phyloP scores from a whole-genome alignment of 176 grass and related monocot species.

The Carex myosuroides region DNA sequence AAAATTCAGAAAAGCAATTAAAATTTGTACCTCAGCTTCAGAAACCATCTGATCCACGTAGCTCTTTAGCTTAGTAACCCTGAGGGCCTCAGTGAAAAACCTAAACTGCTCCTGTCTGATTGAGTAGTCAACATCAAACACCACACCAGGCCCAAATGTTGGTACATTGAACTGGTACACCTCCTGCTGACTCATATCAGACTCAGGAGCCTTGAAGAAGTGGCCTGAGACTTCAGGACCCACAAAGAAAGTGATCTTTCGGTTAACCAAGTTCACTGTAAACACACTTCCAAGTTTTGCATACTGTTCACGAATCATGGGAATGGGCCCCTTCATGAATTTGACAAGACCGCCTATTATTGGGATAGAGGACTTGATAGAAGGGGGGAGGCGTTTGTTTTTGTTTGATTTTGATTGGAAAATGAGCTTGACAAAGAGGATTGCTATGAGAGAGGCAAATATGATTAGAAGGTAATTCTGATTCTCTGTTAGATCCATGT shows the following conservation, averaged over 20 bases:
- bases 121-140: conserved; percentile 73
- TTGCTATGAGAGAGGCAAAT: conserved; percentile 40
- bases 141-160: conserved; percentile 75
- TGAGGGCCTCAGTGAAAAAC: conserved; percentile 82
- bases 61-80: conserved; percentile 58
- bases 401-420: conserved; percentile 9
- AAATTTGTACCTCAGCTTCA: conserved; percentile 58
- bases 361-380: conserved; percentile 40
- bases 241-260: conserved; percentile 75
- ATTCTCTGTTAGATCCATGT: conserved; percentile 60
- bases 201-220: conserved; percentile 82
- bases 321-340: conserved; percentile 74
- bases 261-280: conserved; percentile 51
- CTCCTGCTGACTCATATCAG: conserved; percentile 91
- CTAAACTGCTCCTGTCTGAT: conserved; percentile 85
- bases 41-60: conserved; percentile 81
- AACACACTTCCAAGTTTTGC: conserved; percentile 75
- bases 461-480: conserved; percentile 32
- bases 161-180: conserved; percentile 90
- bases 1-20: not conserved
- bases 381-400: conserved; percentile 55
- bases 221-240: conserved; percentile 74
- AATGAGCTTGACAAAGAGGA: conserved; percentile 48
- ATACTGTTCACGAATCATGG: conserved; percentile 74
- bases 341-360: conserved; percentile 60